Evolutionary conservation across 179 eudicot species (phyloP).

Genomic region (Corrigiola litoralis): DNA sequence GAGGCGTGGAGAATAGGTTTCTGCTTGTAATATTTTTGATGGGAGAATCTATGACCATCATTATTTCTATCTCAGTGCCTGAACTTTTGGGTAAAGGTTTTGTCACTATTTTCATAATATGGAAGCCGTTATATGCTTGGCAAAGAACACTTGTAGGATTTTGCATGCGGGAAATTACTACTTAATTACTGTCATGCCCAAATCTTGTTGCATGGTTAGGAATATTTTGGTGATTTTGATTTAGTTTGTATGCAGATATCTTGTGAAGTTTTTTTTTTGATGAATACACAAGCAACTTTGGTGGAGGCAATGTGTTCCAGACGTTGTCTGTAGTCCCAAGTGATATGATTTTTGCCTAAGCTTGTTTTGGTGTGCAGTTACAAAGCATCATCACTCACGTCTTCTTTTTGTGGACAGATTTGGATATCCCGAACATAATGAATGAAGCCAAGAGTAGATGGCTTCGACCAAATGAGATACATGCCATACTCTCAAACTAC

Average conservation of each 20-base stretch:
- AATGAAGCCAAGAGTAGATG: slow-evolving; percentile 84
- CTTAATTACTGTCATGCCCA: background rate
- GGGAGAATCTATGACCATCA: too few relatives aligned
- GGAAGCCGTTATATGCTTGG: too few relatives aligned
- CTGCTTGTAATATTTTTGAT: too few relatives aligned
- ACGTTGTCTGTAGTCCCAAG: background rate
- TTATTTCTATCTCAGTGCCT: too few relatives aligned
- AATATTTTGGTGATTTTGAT: background rate
- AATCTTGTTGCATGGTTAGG: background rate
- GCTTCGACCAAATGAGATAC: slow-evolving; percentile 95
- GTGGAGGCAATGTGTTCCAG: background rate
- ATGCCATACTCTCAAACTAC: slow-evolving; percentile 76
- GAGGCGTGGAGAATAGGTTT: too few relatives aligned
- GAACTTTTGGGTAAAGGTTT: too few relatives aligned
- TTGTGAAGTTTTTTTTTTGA: background rate
- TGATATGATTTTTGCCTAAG: background rate
- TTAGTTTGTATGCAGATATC: background rate
- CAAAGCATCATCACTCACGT: background rate
- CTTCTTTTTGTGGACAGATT: slow-evolving; percentile 45
- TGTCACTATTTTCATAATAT: too few relatives aligned
- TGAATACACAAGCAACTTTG: background rate
- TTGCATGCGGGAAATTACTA: too few relatives aligned
- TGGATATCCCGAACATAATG: slow-evolving; percentile 68
- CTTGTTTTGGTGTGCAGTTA: background rate
- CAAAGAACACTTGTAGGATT: too few relatives aligned